Percentiles rank a stretch among this genome's conserved stretches.
These are phyloP conservation scores for Nepenthes gracilis DNA, from an alignment of 148 eudicot genomes.

Conservation along the genomic window DNA sequence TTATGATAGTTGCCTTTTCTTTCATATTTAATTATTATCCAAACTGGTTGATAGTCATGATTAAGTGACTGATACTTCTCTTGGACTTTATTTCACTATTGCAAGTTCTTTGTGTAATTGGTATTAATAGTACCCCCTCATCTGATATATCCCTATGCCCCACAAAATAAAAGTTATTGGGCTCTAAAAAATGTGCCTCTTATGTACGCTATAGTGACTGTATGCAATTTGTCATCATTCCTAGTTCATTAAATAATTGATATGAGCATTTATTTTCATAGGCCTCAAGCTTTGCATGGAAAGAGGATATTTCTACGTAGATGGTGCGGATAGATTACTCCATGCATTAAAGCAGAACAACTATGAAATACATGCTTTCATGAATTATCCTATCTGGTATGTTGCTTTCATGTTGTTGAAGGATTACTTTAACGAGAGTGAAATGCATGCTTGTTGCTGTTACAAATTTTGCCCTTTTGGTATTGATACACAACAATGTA, in stretches of 20 bases:
- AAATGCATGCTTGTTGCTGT: slow-evolving; percentile 53
- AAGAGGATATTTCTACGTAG: slow-evolving; percentile 56
- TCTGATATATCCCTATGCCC: too few relatives aligned
- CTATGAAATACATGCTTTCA: slow-evolving; percentile 87
- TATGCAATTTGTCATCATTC: neutral
- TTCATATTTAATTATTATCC: too few relatives aligned
- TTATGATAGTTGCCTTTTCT: too few relatives aligned
- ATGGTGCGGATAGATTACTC: slow-evolving; percentile 67
- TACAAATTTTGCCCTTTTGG: slow-evolving; percentile 83
- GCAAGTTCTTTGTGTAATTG: too few relatives aligned
- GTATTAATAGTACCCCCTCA: too few relatives aligned
- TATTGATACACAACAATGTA: slow-evolving; percentile 8
- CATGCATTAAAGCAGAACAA: slow-evolving; percentile 41
- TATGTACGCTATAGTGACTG: neutral
- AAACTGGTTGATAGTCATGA: too few relatives aligned
- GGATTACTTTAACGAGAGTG: slow-evolving; percentile 34
- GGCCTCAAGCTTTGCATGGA: slow-evolving; percentile 79
- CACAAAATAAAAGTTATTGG: too few relatives aligned
- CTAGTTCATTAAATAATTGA: neutral
- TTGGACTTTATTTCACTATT: too few relatives aligned
- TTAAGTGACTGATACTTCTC: too few relatives aligned
- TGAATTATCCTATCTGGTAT: slow-evolving; percentile 89
- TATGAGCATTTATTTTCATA: slow-evolving; percentile 14
- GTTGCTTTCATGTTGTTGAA: neutral
- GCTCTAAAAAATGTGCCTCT: too few relatives aligned